A percentile compares a stretch with the other conserved stretches of the same genome.
These are phyloP conservation scores for Trichoderma endophyticum DNA, from an alignment of 2,329 filamentous ascomycete genomes.

Conservation along the genomic window DNA sequence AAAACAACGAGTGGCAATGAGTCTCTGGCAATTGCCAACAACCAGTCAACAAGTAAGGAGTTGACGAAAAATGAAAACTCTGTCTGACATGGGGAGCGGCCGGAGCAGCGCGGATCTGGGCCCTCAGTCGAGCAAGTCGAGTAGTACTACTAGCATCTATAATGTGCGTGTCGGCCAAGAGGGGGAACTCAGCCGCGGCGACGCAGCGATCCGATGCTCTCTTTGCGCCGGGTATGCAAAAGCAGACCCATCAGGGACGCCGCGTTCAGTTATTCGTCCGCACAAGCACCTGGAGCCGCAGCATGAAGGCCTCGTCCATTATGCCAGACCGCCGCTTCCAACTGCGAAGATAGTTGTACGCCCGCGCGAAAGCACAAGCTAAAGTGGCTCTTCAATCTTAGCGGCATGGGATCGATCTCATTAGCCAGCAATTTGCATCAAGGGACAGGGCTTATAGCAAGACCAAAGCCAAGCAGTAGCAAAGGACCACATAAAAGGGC, in stretches of 20 bases:
- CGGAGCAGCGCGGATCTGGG: neutral
- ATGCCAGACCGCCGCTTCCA: conserved; percentile 11
- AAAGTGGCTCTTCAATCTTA: neutral
- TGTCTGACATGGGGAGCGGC: neutral
- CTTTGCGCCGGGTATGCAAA: conserved; percentile 12
- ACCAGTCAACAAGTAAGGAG: neutral
- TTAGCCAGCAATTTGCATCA: conserved; percentile 10
- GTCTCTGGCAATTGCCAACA: neutral
- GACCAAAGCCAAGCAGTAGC: neutral
- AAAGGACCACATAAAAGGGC: neutral
- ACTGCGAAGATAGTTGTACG: neutral
- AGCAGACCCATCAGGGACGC: conserved; percentile 15
- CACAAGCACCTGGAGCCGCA: neutral
- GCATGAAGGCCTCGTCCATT: neutral
- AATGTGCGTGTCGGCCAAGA: conserved; percentile 6
- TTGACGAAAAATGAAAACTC: neutral
- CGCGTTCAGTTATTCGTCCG: conserved; percentile 3
- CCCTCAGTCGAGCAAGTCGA: neutral
- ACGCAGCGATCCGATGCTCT: conserved; percentile 21
- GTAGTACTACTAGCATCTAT: conserved; percentile 5
- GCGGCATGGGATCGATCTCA: conserved; percentile 15
- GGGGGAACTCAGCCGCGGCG: conserved; percentile 12
- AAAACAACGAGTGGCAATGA: neutral
- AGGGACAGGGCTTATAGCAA: conserved; percentile 13
- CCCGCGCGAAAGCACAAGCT: conserved; percentile 5